Base-by-base conservation (phyloP, 2,329 filamentous ascomycete species). In the Albifimbria verrucaria region DNA sequence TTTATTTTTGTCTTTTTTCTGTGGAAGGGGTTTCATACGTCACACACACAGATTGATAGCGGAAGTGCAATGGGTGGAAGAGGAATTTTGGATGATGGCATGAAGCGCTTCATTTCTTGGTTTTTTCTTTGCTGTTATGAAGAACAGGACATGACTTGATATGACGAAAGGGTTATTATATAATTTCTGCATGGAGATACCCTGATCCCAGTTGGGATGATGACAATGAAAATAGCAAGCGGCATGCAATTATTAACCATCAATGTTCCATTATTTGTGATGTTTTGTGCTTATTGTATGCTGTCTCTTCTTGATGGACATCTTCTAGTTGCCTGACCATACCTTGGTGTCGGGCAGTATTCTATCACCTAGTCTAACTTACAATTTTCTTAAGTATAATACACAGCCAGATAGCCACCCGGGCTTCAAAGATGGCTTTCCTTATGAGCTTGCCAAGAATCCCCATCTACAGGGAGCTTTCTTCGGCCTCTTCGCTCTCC, bases 191-290 rank as follows among this genome's bases (percentile, higher is more conserved):
- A 63, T 64, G 62, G 60, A 66, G 64, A 67, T 67, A 67, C 65
- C 65, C 65, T 26, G 46, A 63, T 57, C 59, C 50, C 57, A 63
- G 52, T 55, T 62, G 57, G 59, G 59, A 55, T n/a, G 58, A 56
- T 52, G 58, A 60, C 54, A 58, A 62, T 39, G 55, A 62, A 52
- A 64, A 62, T 65, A 64, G 61, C 59, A 65, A 65, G 64, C 61
- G 61, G 49, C 57, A 61, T 59, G 57, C 64, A 59, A 60, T 53
- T 65, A 48, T 59, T 63, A 12, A 17, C 12, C 4, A n/a, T n/a
- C 9, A 32, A 9, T 15, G 7, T 7, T 9, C 26, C 26, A 15
- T 32, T 7, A 32, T 32, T 32, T 15, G 9, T 9, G 7, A 15
- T 32, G 15, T 32, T 32, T 32, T 32, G 26, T 9, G 15, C 15